phyloP scores from a whole-genome alignment of 108 stramenopile genomes.

The Craspedostauros australis region DNA sequence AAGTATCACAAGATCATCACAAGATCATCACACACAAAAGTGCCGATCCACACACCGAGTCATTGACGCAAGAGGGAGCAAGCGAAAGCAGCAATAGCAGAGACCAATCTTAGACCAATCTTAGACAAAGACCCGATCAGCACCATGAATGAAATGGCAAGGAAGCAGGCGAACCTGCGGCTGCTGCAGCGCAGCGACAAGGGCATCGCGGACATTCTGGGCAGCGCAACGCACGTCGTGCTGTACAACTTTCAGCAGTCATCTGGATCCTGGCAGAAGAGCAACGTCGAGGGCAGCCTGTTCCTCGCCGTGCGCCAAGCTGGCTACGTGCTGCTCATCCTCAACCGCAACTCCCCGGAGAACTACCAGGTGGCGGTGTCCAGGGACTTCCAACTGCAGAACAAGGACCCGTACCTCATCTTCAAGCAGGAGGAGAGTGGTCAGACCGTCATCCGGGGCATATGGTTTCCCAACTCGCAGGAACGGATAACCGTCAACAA shows the following conservation, averaged over 20 bases:
- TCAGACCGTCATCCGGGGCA: slow-evolving; percentile 47
- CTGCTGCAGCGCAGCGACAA: slow-evolving; percentile 55
- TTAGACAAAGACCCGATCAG: no score
- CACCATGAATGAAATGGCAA: slow-evolving; percentile 43
- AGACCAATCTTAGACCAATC: no score
- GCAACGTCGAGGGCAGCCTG: slow-evolving; percentile 59
- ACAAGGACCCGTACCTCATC: slow-evolving; percentile 70
- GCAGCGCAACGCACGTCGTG: slow-evolving; percentile 67
- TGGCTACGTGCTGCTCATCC: slow-evolving; percentile 44
- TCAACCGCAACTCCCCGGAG: slow-evolving; percentile 62
- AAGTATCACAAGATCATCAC: no score
- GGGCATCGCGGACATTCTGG: slow-evolving; percentile 54
- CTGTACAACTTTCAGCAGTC: slow-evolving; percentile 56
- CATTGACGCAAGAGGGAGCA: no score
- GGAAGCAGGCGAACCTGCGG: slow-evolving; percentile 72
- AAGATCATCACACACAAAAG: no score
- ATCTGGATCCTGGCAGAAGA: slow-evolving; percentile 52
- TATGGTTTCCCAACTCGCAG: slow-evolving; percentile 68
- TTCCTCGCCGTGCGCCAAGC: slow-evolving; percentile 30
- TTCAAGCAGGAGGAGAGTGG: slow-evolving; percentile 25
- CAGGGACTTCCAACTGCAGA: slow-evolving; percentile 59
- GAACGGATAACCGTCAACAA: slow-evolving; percentile 48
- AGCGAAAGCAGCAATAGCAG: no score
- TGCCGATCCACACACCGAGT: no score
- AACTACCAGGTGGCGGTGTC: slow-evolving; percentile 50